Conservation (phyloP, 371 early-diverging fungal species). For the Catenaria anguillulae region DNA sequence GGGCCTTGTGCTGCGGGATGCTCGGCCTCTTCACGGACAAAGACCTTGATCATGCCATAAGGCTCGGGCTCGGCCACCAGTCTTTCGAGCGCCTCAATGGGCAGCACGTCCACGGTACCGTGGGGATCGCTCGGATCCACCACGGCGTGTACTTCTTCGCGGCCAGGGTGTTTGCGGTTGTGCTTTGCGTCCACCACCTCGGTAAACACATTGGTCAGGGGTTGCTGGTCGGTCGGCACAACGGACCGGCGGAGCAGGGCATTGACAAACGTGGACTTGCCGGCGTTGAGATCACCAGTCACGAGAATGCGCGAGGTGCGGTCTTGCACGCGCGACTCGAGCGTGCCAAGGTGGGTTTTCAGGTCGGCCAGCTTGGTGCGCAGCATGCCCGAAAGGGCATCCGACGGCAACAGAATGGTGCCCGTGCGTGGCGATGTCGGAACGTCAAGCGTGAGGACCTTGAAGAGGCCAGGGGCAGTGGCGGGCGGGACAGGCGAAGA, state of each 20-base stretch:
- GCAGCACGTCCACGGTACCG: neutral
- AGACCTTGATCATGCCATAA: constrained; percentile 75
- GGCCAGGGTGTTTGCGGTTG: neutral
- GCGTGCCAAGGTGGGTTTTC: constrained; percentile 56
- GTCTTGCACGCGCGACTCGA: constrained; percentile 69
- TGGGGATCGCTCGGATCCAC: constrained; percentile 18
- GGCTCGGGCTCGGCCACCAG: constrained; percentile 38
- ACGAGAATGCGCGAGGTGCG: constrained; percentile 76
- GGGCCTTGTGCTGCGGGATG: too few species aligned
- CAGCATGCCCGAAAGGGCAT: constrained; percentile 2
- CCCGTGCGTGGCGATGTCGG: neutral
- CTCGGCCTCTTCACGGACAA: constrained; percentile 47
- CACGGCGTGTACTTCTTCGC: constrained; percentile 82
- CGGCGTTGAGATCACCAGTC: constrained; percentile 94
- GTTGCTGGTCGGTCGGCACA: constrained; percentile 89
- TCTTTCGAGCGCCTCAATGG: constrained; percentile 17
- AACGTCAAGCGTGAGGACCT: neutral
- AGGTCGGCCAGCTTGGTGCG: constrained; percentile 1
- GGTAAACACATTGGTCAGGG: constrained; percentile 84
- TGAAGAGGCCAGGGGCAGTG: neutral
- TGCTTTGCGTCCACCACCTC: constrained; percentile 79
- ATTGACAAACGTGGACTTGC: constrained; percentile 93
- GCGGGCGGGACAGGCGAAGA: neutral
- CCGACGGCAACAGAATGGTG: neutral
- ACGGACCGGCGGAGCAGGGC: constrained; percentile 75